Evolutionary conservation across 371 early-diverging fungal genomes (phyloP).

Genomic region (Fennellomyces sp.): DNA sequence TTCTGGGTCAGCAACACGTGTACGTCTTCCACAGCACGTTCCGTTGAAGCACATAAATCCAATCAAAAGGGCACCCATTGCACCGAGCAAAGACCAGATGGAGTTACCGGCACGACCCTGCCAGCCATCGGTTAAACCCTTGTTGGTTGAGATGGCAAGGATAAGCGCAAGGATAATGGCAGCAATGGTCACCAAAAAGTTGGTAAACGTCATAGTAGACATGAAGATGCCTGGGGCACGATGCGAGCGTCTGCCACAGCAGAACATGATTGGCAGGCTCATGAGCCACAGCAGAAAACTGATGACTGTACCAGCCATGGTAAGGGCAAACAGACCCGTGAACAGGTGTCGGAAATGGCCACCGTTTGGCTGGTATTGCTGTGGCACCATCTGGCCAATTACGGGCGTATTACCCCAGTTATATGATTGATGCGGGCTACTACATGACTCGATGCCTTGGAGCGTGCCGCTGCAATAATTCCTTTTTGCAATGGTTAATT

Average conservation of each 20-base stretch:
- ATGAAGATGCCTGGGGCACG: constrained; percentile 24
- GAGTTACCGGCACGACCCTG: constrained; percentile 13
- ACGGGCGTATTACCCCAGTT: constrained; percentile 44
- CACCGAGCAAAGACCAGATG: constrained; percentile 21
- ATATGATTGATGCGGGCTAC: constrained; percentile 24
- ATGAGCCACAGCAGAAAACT: constrained; percentile 39
- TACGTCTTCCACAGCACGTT: constrained; percentile 8
- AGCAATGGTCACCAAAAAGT: constrained; percentile 39
- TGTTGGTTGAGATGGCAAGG: constrained; percentile 11
- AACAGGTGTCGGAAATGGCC: constrained; percentile 20
- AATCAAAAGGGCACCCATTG: constrained; percentile 14
- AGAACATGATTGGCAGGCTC: constrained; percentile 26
- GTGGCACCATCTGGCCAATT: constrained; percentile 17
- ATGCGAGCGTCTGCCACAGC: constrained; percentile 17
- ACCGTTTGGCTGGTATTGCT: constrained; percentile 9
- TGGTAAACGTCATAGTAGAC: constrained; percentile 29
- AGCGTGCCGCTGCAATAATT: constrained; percentile 14
- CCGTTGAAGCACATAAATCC: constrained; percentile 6
- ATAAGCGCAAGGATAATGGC: constrained; percentile 15
- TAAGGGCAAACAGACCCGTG: constrained; percentile 35
- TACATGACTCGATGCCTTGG: constrained; percentile 6
- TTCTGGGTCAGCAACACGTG: constrained; percentile 4
- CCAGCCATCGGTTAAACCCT: background rate
- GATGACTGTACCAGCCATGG: constrained; percentile 32
- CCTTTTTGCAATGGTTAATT: constrained; percentile 8